phyloP scores from a whole-genome alignment of 768 basidiomycete species.

The button mushroom (Agaricus bisporus) region DNA sequence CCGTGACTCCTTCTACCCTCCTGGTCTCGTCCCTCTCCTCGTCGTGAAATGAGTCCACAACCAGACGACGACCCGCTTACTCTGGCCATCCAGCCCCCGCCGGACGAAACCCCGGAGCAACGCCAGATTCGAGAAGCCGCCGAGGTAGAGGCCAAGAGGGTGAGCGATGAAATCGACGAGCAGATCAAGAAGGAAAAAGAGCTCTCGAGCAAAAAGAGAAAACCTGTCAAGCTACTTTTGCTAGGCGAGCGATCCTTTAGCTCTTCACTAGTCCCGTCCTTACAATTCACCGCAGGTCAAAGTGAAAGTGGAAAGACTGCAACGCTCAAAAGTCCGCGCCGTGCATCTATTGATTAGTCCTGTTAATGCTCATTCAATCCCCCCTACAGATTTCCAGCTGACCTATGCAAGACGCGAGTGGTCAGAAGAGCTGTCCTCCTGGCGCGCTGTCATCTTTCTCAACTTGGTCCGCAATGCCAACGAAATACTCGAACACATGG shows the following conservation, averaged over 20 bases:
- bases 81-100: conserved; percentile 53
- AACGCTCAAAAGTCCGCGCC: conserved; percentile 60
- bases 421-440: conserved; percentile 60
- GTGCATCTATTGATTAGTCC: neutral
- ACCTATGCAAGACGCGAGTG: conserved; percentile 68
- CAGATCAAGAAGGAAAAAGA: conserved; percentile 57
- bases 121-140: conserved; percentile 47
- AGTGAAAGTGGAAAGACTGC: conserved; percentile 79
- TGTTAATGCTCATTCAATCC: conserved; percentile 7
- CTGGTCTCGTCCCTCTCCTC: conserved; percentile 6
- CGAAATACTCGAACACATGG: conserved; percentile 50
- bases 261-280: neutral
- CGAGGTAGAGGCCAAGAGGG: conserved; percentile 57
- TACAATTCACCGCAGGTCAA: conserved; percentile 33
- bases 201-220: conserved; percentile 53
- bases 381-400: conserved; percentile 58
- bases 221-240: conserved; percentile 67
- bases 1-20: conserved; percentile 9
- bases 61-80: conserved; percentile 59
- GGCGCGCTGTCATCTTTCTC: conserved; percentile 73
- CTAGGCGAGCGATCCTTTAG: conserved; percentile 38
- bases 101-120: conserved; percentile 54
- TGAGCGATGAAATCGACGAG: conserved; percentile 75
- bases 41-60: conserved; percentile 18
- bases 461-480: conserved; percentile 76